Conservation (phyloP, 1,284 basidiomycete species). For the Abortiporus biennis region DNA sequence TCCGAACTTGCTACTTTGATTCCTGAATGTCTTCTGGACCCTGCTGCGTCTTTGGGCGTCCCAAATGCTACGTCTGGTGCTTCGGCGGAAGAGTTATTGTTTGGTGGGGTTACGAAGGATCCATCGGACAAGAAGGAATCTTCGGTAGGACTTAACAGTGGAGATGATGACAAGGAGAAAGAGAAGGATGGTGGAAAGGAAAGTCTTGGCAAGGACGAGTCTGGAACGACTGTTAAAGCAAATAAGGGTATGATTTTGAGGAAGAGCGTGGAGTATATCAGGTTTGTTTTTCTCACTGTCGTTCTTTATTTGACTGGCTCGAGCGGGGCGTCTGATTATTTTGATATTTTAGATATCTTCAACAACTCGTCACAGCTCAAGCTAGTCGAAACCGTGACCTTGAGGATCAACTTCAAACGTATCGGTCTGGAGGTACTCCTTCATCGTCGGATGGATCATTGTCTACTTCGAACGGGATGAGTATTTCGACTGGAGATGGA, state of each 20-base stretch:
- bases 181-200: constrained; percentile 18
- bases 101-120: constrained; percentile 24
- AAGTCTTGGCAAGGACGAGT: constrained; percentile 19
- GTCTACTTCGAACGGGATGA: constrained; percentile 7
- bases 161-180: constrained; percentile 4
- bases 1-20: constrained; percentile 83
- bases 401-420: constrained; percentile 54
- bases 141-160: constrained; percentile 7
- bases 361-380: constrained; percentile 77
- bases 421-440: constrained; percentile 24
- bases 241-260: constrained; percentile 88
- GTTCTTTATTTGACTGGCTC: neutral
- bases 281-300: constrained; percentile 30
- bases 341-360: constrained; percentile 76
- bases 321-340: neutral
- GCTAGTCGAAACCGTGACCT: constrained; percentile 71
- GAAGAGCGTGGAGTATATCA: constrained; percentile 86
- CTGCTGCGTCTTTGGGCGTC: constrained; percentile 24
- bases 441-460: too few species aligned
- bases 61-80: constrained; percentile 18
- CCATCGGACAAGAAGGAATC: constrained; percentile 20
- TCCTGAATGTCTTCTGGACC: constrained; percentile 76
- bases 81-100: constrained; percentile 26
- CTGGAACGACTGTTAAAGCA: constrained; percentile 54
- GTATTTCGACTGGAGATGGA: constrained; percentile 10